Evolutionary conservation across 2,329 filamentous ascomycete genomes (phyloP), one percentile per base, ranked within the genome.

Genomic region (Penicillium carneum): DNA sequence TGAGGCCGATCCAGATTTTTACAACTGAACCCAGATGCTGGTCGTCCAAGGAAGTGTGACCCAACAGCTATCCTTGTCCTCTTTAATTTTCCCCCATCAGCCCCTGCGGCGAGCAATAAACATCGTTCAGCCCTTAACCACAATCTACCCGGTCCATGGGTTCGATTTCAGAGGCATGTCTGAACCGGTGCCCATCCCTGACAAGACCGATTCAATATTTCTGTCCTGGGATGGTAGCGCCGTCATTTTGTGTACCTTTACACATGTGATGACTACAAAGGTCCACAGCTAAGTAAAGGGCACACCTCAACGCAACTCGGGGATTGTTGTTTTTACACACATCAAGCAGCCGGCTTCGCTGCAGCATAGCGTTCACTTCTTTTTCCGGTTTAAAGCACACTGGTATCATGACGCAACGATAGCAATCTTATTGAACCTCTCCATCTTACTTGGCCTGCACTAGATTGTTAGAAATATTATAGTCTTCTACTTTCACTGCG

Each of bases 1-100:
- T 85, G 71, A 79, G 33, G 11, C 38, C 4, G 31, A 43, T 34
- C 14, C 18, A 33, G 11, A 48, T 8, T 10, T 16, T 43, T 20
- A 12, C 38, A 11, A 2, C 2, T 42, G 38, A 51, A 34, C 20
- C 18, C 16, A 57, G 26, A 36, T 41, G 14, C 18, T 38, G 16
- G 8, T 53, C 11, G 11, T 47, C 14, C 10, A 16, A 12, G 11
- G 10, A 36, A 38, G 20, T 34, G 16, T 38, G 20, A n/a, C 31
- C 5, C 6, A 33, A 10, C 10, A 31, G n/a, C 26, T 36, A 20
- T 23, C 12, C 23, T 49, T 33, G 34, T 11, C 8, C 12, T 38
- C 31, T 9, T 18, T 4, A 26, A 45, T 18, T 20, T 29, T 12
- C 14, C 11, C 23, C 14, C 1, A 8, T 16, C 14, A 20, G 47